These are phyloP conservation scores for Penicillium sp. DNA, from an alignment of 2,329 filamentous ascomycete species.

Conservation along the genomic window DNA sequence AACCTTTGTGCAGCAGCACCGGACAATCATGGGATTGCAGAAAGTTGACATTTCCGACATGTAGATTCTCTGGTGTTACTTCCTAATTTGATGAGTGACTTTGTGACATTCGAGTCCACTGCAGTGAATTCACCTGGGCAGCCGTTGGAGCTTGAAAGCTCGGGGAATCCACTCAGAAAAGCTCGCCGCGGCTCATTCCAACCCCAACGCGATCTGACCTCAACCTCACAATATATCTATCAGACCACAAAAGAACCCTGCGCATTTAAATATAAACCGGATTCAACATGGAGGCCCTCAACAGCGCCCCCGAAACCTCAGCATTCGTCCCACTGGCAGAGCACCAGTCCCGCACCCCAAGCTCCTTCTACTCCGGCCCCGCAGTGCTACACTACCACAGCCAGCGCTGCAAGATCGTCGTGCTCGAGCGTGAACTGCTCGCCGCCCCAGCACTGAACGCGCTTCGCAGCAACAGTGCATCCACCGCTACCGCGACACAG, in stretches of 20 bases:
- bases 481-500: constrained; percentile 14
- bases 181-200: constrained; percentile 12
- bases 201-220: constrained; percentile 1
- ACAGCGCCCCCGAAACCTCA: constrained; percentile 38
- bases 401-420: constrained; percentile 46
- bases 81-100: too few relatives aligned
- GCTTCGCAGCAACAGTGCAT: constrained; percentile 24
- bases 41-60: too few relatives aligned
- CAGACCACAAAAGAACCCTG: neutral
- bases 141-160: neutral
- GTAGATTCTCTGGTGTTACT: too few relatives aligned
- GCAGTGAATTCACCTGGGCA: neutral
- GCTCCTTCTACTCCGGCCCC: constrained; percentile 50
- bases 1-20: too few relatives aligned
- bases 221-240: neutral
- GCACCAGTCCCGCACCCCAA: constrained; percentile 51
- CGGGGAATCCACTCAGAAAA: constrained; percentile 4
- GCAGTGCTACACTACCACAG: constrained; percentile 51
- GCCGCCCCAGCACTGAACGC: constrained; percentile 37
- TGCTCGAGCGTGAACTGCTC: constrained; percentile 44
- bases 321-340: constrained; percentile 47
- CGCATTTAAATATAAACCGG: neutral
- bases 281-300: constrained; percentile 46
- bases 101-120: too few relatives aligned
- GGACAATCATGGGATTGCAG: too few relatives aligned